Conservation (phyloP, 1,284 basidiomycete species). For the Leccinum subfulvum region DNA sequence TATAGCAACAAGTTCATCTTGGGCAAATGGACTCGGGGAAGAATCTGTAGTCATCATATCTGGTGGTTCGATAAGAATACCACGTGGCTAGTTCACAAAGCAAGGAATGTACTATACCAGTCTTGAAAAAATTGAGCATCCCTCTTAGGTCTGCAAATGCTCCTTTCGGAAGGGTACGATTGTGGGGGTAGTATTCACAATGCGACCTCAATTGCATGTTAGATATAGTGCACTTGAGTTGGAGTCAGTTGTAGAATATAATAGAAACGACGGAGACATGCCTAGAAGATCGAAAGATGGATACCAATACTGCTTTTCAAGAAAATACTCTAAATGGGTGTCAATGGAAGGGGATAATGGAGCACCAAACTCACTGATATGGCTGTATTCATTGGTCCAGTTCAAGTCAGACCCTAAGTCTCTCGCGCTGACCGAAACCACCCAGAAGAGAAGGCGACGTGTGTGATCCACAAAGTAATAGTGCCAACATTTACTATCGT, state of each 20-base stretch:
- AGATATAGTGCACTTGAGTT: not conserved
- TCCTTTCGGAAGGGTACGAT: conserved; percentile 6
- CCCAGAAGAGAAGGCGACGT: conserved; percentile 22
- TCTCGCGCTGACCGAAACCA: conserved; percentile 2
- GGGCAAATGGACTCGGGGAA: conserved; percentile 22
- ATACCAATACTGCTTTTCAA: conserved; percentile 20
- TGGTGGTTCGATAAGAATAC: not conserved
- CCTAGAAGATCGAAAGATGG: not conserved
- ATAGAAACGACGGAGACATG: not conserved
- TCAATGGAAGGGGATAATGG: conserved; percentile 2
- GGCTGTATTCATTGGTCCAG: conserved; percentile 9
- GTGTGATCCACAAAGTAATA: conserved; percentile 26
- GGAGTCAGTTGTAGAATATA: conserved; percentile 1
- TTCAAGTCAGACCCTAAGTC: conserved; percentile 8
- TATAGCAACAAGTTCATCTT: conserved; percentile 8
- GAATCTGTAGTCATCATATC: conserved; percentile 25
- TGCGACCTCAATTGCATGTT: conserved; percentile 14
- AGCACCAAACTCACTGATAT: conserved; percentile 18
- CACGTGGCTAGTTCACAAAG: not conserved
- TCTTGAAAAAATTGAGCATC: conserved; percentile 22
- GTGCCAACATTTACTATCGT: not conserved
- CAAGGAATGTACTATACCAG: conserved; percentile 8
- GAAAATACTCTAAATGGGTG: conserved; percentile 14
- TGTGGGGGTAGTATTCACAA: conserved; percentile 24
- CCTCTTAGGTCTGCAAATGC: conserved; percentile 19